Conservation (phyloP, 108 stramenopile genomes). For the Parmales sp. region DNA sequence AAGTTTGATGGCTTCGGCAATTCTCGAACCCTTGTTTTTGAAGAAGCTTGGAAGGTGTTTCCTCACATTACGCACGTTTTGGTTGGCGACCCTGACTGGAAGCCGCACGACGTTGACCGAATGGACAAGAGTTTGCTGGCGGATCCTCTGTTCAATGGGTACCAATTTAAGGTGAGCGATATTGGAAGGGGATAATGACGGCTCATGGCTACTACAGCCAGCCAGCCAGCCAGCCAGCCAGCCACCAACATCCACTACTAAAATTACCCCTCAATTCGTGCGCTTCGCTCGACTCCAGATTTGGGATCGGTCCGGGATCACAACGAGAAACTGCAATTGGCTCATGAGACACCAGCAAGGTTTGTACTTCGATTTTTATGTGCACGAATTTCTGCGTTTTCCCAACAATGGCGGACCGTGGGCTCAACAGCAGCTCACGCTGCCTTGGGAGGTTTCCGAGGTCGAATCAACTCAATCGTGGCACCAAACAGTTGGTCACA, state of each 20-base stretch:
- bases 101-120: background rate
- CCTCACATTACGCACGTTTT: background rate
- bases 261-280: no score
- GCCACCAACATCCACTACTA: background rate
- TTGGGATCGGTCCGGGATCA: background rate
- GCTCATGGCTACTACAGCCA: no score
- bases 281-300: no score
- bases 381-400: background rate
- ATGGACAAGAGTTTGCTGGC: background rate
- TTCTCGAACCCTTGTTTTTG: background rate
- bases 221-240: no score
- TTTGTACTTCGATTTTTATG: background rate
- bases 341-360: background rate
- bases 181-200: no score
- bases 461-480: background rate
- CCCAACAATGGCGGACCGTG: background rate
- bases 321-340: background rate
- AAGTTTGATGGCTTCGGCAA: background rate
- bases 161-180: no score
- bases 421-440: background rate
- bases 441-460: background rate
- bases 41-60: background rate
- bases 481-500: slow-evolving; percentile 5
- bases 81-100: slow-evolving; percentile 8
- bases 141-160: no score